These are phyloP conservation scores for Arachnomyces sp. DNA, from an alignment of 2,329 filamentous ascomycete species.

Conservation along the genomic window DNA sequence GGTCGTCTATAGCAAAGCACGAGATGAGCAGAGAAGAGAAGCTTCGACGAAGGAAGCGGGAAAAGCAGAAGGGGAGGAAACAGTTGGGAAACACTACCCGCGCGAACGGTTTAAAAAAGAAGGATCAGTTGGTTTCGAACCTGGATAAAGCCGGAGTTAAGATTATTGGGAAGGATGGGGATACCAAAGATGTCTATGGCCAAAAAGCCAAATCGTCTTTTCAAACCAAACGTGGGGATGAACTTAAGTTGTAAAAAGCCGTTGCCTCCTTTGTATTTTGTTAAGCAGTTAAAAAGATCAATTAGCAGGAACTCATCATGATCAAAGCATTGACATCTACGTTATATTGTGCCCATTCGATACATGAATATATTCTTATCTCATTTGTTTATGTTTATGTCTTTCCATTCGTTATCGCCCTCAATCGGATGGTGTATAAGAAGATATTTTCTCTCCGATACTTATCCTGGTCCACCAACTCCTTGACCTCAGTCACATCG, in stretches of 20 bases:
- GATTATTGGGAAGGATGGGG: slow-evolving; percentile 84
- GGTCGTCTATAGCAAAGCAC: slow-evolving; percentile 68
- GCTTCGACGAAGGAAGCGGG: slow-evolving; percentile 63
- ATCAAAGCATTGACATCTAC: too few relatives aligned
- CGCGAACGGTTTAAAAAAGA: slow-evolving; percentile 32
- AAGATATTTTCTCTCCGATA: slow-evolving; percentile 34
- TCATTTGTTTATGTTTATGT: background rate
- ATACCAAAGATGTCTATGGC: slow-evolving; percentile 75
- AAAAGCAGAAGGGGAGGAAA: slow-evolving; percentile 76
- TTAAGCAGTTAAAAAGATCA: too few relatives aligned
- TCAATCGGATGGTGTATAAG: slow-evolving; percentile 27
- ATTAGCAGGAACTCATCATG: too few relatives aligned
- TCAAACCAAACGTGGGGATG: slow-evolving; percentile 20
- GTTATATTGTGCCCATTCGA: too few relatives aligned
- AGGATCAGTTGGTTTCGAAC: slow-evolving; percentile 52
- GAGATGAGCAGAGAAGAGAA: slow-evolving; percentile 89
- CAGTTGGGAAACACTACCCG: slow-evolving; percentile 41
- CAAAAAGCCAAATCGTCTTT: slow-evolving; percentile 53
- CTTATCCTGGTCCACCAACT: slow-evolving; percentile 39
- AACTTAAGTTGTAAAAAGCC: slow-evolving; percentile 30
- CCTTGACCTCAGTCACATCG: slow-evolving; percentile 52
- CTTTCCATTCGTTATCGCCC: slow-evolving; percentile 6
- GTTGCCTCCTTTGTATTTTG: background rate
- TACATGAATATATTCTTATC: too few relatives aligned
- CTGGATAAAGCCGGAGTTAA: slow-evolving; percentile 81